Evolutionary conservation across 2,329 filamentous ascomycete genomes (phyloP), one percentile per base, ranked within the genome.

Genomic region (Pleurostoma richardsiae): DNA sequence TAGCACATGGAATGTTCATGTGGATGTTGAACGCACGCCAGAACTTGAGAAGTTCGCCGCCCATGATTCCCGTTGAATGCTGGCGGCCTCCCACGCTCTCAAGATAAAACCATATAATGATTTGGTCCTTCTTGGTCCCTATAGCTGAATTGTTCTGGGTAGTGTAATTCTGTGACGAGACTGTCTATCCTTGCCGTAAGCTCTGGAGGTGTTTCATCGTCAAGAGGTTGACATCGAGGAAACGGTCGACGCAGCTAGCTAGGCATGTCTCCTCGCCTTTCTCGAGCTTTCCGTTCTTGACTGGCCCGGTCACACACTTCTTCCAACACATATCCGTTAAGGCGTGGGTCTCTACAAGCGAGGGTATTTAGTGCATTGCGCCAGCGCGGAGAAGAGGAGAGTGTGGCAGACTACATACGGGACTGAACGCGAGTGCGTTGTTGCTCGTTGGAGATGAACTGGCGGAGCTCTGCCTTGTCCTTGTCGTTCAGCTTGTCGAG

Each of bases 181-280:
- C 45, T 45, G 8, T 33, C 19, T 28, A 43, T 42, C 36, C 45
- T 41, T 64, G 56, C 31, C 76, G 72, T 71, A 79, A 69, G 52
- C 62, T 79, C 65, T 94, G 84, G 60, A 97, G 71, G 64, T 96
- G 87, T 74, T 84, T 86, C 67, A 96, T 73, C n/a, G 95, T 87
- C 45, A 89, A 74, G 54, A 88, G 70, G 70, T 92, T 94, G 52
- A 90, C 80, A 68, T 99, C 94, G 71, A 97, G 78, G 70, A 95
- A 97, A 47, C 94, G 79, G 60, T 96, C 88, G 47, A 97, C 90
- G 62, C 94, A 99, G 74, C 96, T 96, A 65, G 84, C 76, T 65
- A 96, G 79, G 67, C 94, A 99, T 6, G 75, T 71, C 72, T 94
- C 85, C 72, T 99, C 94, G 51, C 69, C 73, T 59, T 77, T 80